phyloP scores from a whole-genome alignment of 2,329 filamentous ascomycete genomes.

The Ophiostoma australiae region DNA sequence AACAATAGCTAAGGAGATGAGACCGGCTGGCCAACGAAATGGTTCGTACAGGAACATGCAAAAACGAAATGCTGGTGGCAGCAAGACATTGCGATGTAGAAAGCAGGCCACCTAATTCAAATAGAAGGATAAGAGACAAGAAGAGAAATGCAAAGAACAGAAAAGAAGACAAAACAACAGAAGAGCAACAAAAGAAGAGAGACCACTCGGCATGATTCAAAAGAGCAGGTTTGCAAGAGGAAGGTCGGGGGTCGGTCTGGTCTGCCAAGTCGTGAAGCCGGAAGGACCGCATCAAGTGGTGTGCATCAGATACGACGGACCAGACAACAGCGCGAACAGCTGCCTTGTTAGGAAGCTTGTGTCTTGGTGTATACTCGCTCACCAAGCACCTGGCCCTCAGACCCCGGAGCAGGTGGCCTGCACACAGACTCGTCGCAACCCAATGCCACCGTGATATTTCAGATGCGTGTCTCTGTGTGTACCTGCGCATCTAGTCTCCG shows the following conservation, averaged over 20 bases:
- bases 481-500: background rate
- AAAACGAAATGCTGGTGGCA: background rate
- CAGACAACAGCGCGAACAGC: background rate
- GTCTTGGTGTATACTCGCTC: background rate
- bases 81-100: background rate
- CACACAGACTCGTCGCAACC: background rate
- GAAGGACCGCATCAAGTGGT: background rate
- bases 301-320: background rate
- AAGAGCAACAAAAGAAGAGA: background rate
- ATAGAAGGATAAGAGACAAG: no score
- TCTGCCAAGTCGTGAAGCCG: background rate
- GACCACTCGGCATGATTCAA: background rate
- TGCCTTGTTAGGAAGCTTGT: background rate
- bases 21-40: background rate
- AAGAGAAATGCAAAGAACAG: background rate
- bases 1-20: background rate
- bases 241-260: background rate
- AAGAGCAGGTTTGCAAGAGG: slow-evolving; percentile 3
- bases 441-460: background rate
- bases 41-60: background rate
- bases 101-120: no score
- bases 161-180: no score
- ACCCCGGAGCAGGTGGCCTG: background rate
- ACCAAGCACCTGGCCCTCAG: no score
- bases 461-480: background rate